A percentile compares a stretch with the other conserved stretches of the same genome.
phyloP scores from a whole-genome alignment of 768 basidiomycete genomes.

The Boletus rufocinnamomeus region DNA sequence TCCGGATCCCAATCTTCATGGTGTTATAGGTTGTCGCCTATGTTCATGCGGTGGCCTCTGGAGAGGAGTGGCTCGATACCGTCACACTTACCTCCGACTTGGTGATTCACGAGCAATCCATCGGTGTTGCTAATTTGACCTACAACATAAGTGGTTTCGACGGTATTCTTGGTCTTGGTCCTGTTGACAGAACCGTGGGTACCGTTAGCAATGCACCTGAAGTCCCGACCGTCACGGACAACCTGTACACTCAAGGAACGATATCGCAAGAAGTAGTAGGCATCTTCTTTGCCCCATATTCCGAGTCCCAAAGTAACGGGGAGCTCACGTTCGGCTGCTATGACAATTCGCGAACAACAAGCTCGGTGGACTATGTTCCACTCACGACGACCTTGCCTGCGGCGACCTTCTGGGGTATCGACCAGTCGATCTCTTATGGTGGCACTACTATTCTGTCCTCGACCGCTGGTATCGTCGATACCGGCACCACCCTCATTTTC shows the following conservation, averaged over 20 bases:
- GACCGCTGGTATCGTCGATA: constrained; percentile 39
- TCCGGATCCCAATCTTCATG: constrained; percentile 2
- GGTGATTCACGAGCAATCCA: constrained; percentile 31
- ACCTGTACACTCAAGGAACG: constrained; percentile 30
- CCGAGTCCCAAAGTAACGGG: constrained; percentile 22
- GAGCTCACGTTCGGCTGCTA: constrained; percentile 32
- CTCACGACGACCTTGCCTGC: constrained; percentile 31
- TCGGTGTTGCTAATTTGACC: constrained; percentile 36
- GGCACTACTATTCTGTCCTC: constrained; percentile 22
- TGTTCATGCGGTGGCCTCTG: constrained; percentile 3
- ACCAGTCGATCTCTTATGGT: constrained; percentile 35
- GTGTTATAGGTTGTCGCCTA: background rate
- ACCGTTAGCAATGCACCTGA: constrained; percentile 13
- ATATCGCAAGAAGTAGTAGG: constrained; percentile 34
- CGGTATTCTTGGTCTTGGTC: constrained; percentile 43
- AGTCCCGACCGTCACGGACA: constrained; percentile 41
- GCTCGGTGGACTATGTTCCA: constrained; percentile 28
- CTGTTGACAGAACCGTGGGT: constrained; percentile 35
- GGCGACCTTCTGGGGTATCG: constrained; percentile 34
- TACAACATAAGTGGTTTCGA: constrained; percentile 38
- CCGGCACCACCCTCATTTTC: constrained; percentile 35
- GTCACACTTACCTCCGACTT: constrained; percentile 7
- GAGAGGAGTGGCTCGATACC: constrained; percentile 21
- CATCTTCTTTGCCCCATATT: constrained; percentile 34
- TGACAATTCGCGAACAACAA: constrained; percentile 20